Conservation (phyloP, 2,329 filamentous ascomycete genomes). For the Fusarium sambucinum region DNA sequence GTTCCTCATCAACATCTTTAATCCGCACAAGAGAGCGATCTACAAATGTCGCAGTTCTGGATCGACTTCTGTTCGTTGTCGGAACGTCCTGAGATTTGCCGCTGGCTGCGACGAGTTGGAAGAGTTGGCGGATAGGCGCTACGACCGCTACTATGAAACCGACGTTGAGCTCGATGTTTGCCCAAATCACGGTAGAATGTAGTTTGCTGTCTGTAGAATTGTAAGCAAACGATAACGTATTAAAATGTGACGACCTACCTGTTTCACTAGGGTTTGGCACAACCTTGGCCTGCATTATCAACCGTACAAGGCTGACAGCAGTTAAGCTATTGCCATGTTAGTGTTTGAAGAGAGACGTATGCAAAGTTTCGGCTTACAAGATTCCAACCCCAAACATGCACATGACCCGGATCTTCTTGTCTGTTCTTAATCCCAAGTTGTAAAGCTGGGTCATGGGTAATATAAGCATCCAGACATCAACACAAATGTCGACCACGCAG, state of each 20-base stretch:
- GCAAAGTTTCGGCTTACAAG: conserved; percentile 1
- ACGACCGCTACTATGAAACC: conserved; percentile 8
- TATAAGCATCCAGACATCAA: conserved; percentile 28
- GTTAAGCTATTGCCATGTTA: neutral
- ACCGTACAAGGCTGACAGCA: neutral
- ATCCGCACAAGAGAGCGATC: conserved; percentile 5
- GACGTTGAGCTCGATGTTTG: conserved; percentile 10
- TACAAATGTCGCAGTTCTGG: neutral
- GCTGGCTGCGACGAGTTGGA: accelerated
- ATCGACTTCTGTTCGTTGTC: neutral
- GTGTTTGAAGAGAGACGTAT: no score
- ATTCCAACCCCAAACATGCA: conserved; percentile 18
- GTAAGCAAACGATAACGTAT: neutral
- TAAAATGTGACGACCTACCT: neutral
- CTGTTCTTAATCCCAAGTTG: neutral
- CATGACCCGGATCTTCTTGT: conserved; percentile 8
- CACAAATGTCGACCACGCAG: neutral
- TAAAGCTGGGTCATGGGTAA: conserved; percentile 22
- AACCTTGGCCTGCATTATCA: neutral
- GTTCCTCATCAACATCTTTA: neutral
- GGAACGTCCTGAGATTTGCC: neutral
- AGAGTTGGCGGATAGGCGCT: neutral
- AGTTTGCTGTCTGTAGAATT: neutral
- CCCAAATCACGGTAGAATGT: neutral
- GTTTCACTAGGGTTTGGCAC: neutral